phyloP scores from a whole-genome alignment of 140 eudicot genomes.

The Flaveria floridana region DNA sequence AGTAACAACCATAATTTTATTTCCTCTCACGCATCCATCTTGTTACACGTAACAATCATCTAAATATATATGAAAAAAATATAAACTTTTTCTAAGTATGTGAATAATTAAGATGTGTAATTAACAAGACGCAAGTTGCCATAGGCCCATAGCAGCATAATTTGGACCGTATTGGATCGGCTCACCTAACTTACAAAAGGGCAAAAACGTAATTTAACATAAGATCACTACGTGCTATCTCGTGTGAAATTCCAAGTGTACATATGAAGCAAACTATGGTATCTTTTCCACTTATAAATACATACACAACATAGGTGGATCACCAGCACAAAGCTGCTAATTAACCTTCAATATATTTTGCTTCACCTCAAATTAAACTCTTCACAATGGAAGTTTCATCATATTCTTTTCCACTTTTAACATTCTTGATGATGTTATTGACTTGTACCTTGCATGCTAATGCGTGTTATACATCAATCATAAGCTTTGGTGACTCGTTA shows the following conservation, averaged over 20 bases:
- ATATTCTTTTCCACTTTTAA: not conserved
- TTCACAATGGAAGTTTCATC: constrained; percentile 30
- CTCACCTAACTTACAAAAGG: constrained; percentile 33
- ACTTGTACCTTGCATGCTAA: constrained; percentile 8
- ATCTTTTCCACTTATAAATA: constrained; percentile 34
- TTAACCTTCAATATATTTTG: not conserved
- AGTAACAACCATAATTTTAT: too few species aligned
- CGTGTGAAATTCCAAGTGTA: constrained; percentile 28
- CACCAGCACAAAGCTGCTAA: constrained; percentile 24
- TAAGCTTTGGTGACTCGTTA: constrained; percentile 56
- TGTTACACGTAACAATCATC: too few species aligned
- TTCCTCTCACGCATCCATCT: too few species aligned
- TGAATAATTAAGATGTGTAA: not conserved
- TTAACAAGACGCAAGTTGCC: not conserved
- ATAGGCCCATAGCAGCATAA: not conserved
- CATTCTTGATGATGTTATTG: constrained; percentile 10
- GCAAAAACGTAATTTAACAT: constrained; percentile 22
- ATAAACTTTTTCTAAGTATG: too few species aligned
- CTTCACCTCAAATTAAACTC: not conserved
- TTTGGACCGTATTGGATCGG: constrained; percentile 23
- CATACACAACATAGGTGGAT: constrained; percentile 4
- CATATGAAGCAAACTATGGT: constrained; percentile 23
- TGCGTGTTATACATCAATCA: constrained; percentile 37
- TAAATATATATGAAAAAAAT: too few species aligned
- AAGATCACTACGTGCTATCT: constrained; percentile 6